Conservation (phyloP, 768 basidiomycete genomes). For the Lactifluus hygrophoroides region DNA sequence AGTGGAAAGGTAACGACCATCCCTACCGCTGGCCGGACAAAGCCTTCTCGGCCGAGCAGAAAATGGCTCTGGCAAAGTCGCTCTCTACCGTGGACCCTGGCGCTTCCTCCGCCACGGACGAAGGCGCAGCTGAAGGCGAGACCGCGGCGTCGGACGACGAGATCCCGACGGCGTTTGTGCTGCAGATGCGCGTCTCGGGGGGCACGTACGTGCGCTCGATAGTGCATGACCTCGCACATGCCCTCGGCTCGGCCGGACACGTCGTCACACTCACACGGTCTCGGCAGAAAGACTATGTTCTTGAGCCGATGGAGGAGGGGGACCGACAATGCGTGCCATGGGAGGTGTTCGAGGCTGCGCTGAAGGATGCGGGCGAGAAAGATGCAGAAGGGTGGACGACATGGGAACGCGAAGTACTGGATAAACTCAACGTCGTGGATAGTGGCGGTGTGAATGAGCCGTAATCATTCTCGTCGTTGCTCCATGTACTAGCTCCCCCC, state of each 20-base stretch:
- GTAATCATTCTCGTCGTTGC: neutral
- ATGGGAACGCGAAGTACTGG: conserved; percentile 81
- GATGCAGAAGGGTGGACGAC: conserved; percentile 60
- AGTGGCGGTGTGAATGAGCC: neutral
- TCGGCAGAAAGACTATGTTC: conserved; percentile 76
- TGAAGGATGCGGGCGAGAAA: conserved; percentile 41
- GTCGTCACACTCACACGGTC: conserved; percentile 85
- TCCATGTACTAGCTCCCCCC: neutral
- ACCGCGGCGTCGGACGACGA: conserved; percentile 24
- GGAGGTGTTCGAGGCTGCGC: conserved; percentile 60
- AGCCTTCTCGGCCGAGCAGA: conserved; percentile 57
- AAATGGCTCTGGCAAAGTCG: conserved; percentile 57
- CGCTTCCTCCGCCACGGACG: conserved; percentile 23
- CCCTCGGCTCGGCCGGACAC: conserved; percentile 82
- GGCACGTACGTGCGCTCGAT: conserved; percentile 97
- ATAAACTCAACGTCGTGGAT: conserved; percentile 53
- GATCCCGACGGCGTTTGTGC: conserved; percentile 68
- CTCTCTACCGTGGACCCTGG: conserved; percentile 42
- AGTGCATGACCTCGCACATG: conserved; percentile 84
- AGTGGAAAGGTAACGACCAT: conserved; percentile 76
- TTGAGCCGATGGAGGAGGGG: conserved; percentile 41
- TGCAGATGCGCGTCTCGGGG: conserved; percentile 89
- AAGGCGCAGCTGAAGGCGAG: conserved; percentile 24
- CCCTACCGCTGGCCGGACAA: conserved; percentile 68
- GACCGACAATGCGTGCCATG: conserved; percentile 63